Base-by-base conservation (phyloP, 345 rosid genomes). In the Excoecaria cochinchinensis region DNA sequence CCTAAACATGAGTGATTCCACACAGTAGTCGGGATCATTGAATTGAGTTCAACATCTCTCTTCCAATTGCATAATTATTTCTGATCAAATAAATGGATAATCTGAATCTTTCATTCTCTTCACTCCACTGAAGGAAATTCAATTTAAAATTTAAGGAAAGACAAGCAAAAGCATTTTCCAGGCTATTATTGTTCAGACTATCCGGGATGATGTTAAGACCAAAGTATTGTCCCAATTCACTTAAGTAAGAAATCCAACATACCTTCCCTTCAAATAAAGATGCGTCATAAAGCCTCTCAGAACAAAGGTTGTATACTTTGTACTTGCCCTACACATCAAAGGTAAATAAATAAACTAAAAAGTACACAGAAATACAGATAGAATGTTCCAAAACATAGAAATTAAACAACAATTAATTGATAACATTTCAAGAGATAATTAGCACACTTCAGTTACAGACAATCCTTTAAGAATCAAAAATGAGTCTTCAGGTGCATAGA, bases 181-280 rank as follows among this genome's bases (percentile, higher is more conserved):
- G 67, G 13, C 19, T 4, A 6, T 31, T 62, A 44, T 17, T 31
- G 21, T 6, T 62, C 21, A 67, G 71, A 67, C 31, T 68, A 4
- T 22, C 40, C 48, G 16, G 68, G 14, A 40, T 17, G 21, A 64
- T 64, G 36, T 44, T 10, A 44, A 22, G 36, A 67, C 52, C 15
- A 22, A 67, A 14, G 8, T n/a, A 17, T 15, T 21, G 11, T 42
- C 55, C 25, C 50, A 12, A 67, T 67, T 11, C n/a, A 46, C 6
- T 46, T 15, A 46, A 46, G 17, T 21, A 12, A 66, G 5, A 60
- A 47, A 47, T 15, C 60, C 31, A 72, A 58, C 85, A 69, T 74
- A 92, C 97, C 97, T 92, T 92, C 63, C 97, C 97, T 86, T 90
- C 97, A 82, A 92, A 87, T 55, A 92, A 77, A 8, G 97, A 92